Evolutionary conservation across 2,329 filamentous ascomycete genomes (phyloP).

Genomic region (Sporothrix luriei): DNA sequence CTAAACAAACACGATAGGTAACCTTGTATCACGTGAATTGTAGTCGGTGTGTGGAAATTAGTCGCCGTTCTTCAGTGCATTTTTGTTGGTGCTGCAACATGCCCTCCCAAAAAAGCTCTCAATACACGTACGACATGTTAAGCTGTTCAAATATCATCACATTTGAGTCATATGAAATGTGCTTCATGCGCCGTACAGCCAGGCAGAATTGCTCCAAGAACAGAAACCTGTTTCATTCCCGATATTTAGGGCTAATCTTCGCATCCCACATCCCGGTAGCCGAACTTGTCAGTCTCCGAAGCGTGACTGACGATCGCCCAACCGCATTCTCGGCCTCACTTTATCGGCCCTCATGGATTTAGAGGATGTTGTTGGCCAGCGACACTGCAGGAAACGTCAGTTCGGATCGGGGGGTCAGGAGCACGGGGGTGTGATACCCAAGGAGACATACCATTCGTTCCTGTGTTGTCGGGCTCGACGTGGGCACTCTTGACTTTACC

Average conservation of each 20-base stretch:
- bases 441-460: slow-evolving; percentile 55
- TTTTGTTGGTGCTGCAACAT: too few relatives aligned
- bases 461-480: slow-evolving; percentile 87
- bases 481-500: slow-evolving; percentile 81
- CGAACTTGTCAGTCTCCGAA: background rate
- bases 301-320: background rate
- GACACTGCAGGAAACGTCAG: slow-evolving; percentile 46
- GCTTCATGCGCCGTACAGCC: too few relatives aligned
- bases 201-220: too few relatives aligned
- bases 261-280: background rate
- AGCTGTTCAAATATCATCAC: too few relatives aligned
- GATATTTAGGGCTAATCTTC: too few relatives aligned
- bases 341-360: background rate
- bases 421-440: background rate
- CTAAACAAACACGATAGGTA: background rate
- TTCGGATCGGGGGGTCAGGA: background rate
- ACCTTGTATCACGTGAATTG: background rate
- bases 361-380: slow-evolving; percentile 55
- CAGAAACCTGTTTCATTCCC: too few relatives aligned
- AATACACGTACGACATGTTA: too few relatives aligned
- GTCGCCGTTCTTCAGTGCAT: background rate
- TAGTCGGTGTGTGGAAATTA: background rate
- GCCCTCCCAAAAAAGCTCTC: too few relatives aligned
- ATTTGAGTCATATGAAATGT: too few relatives aligned
- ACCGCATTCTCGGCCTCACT: background rate